A percentile compares a stretch with the other conserved stretches of the same genome.
phyloP scores from a whole-genome alignment of 257 asterid species.

The Solanum medicagineum region DNA sequence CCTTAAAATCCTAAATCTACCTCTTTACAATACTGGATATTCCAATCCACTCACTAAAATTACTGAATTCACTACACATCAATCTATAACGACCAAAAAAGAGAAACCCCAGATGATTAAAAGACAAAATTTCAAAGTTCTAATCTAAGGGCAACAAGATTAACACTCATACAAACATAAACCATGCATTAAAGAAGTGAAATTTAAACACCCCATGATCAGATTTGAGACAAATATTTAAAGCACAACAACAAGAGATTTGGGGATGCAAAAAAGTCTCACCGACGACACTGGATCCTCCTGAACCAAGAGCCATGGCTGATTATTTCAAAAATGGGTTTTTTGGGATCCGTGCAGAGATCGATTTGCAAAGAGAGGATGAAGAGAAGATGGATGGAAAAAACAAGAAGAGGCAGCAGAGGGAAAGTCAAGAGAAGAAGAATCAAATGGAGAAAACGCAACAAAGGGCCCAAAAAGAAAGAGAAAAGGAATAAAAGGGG shows the following conservation, averaged over 20 bases:
- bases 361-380: constrained; percentile 19
- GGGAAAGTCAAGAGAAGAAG: neutral
- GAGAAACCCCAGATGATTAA: neutral
- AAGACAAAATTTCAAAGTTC: neutral
- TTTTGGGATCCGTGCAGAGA: constrained; percentile 1
- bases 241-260: neutral
- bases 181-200: neutral
- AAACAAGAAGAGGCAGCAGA: neutral
- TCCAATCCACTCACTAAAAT: neutral
- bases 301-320: constrained; percentile 72
- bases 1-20: neutral
- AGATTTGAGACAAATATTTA: neutral
- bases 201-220: neutral
- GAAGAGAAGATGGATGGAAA: neutral
- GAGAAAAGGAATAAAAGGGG: neutral
- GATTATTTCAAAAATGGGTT: neutral
- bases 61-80: neutral
- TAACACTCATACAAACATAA: neutral
- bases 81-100: neutral
- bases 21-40: neutral
- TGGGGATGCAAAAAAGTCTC: neutral
- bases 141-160: neutral
- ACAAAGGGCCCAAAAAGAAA: neutral
- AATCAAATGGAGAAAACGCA: neutral
- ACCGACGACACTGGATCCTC: constrained; percentile 90